A percentile compares a stretch with the other conserved stretches of the same genome.
phyloP scores from a whole-genome alignment of 2,329 filamentous ascomycete genomes.

The Aspergillus transmontanensis region DNA sequence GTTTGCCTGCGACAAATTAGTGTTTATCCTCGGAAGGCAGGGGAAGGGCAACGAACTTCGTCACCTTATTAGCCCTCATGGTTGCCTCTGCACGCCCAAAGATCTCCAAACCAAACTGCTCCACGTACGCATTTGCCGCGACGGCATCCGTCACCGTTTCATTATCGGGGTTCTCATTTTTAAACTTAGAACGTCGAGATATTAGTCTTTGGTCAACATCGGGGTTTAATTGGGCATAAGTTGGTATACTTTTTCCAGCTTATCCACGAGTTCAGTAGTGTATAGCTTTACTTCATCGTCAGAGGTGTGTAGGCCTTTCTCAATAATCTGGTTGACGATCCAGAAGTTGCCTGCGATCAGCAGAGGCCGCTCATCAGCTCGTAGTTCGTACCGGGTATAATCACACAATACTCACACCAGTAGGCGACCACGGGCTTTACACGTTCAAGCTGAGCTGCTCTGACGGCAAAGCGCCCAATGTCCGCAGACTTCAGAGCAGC shows the following conservation, averaged over 20 bases:
- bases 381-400: conserved; percentile 2
- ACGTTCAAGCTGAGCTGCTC: conserved; percentile 80
- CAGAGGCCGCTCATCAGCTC: conserved; percentile 19
- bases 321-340: conserved; percentile 88
- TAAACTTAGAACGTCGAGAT: conserved; percentile 55
- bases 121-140: conserved; percentile 86
- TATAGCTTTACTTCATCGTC: conserved; percentile 79
- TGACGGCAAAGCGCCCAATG: conserved; percentile 78
- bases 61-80: conserved; percentile 79
- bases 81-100: conserved; percentile 82
- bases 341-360: conserved; percentile 75
- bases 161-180: conserved; percentile 72
- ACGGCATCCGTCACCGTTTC: conserved; percentile 84
- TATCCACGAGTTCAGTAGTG: conserved; percentile 85
- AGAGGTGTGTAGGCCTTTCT: conserved; percentile 73
- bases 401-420: conserved; percentile 71
- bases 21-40: conserved; percentile 12
- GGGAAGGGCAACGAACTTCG: conserved; percentile 56
- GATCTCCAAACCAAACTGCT: conserved; percentile 89
- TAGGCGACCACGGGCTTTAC: conserved; percentile 89
- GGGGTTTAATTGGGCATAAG: not conserved
- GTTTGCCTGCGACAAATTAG: conserved; percentile 66
- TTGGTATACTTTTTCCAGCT: conserved; percentile 70
- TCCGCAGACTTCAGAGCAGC: conserved; percentile 76
- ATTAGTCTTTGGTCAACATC: conserved; percentile 14